Percentiles rank a stretch among this genome's conserved stretches.
phyloP scores from a whole-genome alignment of 1,139 yeast species.

The Meyerozyma guilliermondii region DNA sequence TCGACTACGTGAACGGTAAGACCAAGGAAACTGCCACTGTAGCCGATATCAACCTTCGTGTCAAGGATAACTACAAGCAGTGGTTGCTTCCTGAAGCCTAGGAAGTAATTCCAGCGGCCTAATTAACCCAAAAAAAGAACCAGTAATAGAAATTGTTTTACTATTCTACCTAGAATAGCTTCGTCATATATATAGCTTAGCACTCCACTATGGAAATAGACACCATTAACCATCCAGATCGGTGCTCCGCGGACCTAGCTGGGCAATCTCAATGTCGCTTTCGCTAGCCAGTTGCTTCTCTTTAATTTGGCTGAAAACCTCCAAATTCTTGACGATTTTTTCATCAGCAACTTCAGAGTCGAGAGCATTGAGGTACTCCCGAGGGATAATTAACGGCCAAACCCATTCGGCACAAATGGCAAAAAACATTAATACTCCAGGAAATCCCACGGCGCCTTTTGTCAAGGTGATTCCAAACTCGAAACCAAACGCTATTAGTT shows the following conservation, averaged over 20 bases:
- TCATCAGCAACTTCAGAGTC: constrained; percentile 76
- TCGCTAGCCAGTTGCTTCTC: not conserved
- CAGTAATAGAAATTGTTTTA: constrained; percentile 1
- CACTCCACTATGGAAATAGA: not conserved
- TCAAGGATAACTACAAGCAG: constrained; percentile 37
- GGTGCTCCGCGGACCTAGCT: not conserved
- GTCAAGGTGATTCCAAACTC: constrained; percentile 87
- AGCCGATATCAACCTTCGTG: constrained; percentile 36
- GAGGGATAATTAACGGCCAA: constrained; percentile 62
- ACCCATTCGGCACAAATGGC: constrained; percentile 64
- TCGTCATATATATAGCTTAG: constrained; percentile 1
- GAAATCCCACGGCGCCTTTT: constrained; percentile 91
- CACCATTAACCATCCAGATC: not conserved
- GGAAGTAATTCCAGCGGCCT: not conserved
- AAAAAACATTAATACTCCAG: constrained; percentile 61
- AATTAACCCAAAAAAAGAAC: constrained; percentile 1
- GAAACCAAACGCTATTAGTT: constrained; percentile 63
- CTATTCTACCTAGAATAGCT: constrained; percentile 1
- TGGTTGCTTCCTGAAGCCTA: constrained; percentile 31
- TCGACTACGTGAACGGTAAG: constrained; percentile 26
- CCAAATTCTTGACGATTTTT: constrained; percentile 39
- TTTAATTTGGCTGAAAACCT: constrained; percentile 7
- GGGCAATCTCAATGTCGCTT: not conserved
- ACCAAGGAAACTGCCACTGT: constrained; percentile 20
- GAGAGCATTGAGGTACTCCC: constrained; percentile 52